Evolutionary conservation across 345 rosid genomes (phyloP).

Genomic region (Camelina sativa): DNA sequence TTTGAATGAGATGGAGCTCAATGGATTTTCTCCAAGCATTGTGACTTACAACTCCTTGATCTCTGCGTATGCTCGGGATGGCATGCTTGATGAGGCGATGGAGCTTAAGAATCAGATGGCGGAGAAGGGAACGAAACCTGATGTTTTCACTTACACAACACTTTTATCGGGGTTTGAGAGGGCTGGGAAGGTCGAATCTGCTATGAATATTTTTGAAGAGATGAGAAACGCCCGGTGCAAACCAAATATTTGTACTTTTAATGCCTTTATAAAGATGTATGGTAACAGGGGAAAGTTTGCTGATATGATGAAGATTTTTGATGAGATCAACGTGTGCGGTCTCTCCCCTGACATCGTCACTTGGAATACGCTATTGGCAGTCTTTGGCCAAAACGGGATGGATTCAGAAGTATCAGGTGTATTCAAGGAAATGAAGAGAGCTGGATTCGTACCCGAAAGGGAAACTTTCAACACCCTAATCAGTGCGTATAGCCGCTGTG

Average conservation of each 20-base stretch:
- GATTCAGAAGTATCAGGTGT: constrained; percentile 88
- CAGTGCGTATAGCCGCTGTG: constrained; percentile 91
- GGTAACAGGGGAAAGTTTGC: constrained; percentile 85
- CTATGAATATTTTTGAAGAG: constrained; percentile 76
- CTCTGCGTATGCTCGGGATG: constrained; percentile 84
- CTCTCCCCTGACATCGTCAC: constrained; percentile 85
- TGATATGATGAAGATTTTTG: constrained; percentile 94
- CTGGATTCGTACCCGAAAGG: constrained; percentile 89
- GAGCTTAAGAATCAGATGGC: constrained; percentile 78
- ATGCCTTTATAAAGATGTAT: constrained; percentile 92
- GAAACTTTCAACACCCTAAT: constrained; percentile 92
- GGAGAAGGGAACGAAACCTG: constrained; percentile 71
- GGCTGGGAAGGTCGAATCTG: constrained; percentile 84
- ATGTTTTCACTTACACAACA: constrained; percentile 95
- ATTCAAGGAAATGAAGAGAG: constrained; percentile 98
- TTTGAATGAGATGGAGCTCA: constrained; percentile 74
- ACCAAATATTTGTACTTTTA: constrained; percentile 92
- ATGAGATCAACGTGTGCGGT: constrained; percentile 68
- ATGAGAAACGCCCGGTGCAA: constrained; percentile 77
- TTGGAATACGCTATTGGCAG: constrained; percentile 91
- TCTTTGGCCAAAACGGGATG: constrained; percentile 93
- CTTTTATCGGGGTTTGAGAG: constrained; percentile 88
- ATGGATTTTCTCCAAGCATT: constrained; percentile 66
- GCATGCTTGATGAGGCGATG: constrained; percentile 75
- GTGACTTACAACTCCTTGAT: constrained; percentile 89